Evolutionary conservation across 345 rosid genomes (phyloP), one percentile per base, ranked within the genome.

Genomic region (Populus ilicifolia): DNA sequence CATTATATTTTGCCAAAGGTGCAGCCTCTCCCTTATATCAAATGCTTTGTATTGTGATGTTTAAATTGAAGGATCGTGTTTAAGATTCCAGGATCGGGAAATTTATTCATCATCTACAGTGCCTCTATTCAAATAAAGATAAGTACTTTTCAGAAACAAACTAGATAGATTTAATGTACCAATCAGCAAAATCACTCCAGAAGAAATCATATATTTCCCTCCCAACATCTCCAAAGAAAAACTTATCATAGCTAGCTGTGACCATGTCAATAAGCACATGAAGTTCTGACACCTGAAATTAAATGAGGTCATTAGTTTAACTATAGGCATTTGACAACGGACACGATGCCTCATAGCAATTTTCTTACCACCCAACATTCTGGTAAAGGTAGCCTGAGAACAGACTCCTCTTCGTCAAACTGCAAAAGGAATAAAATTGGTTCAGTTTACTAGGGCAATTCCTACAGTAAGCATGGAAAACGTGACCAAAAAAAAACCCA

Each of bases 151-250:
- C n/a, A 29, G 12, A n/a, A 2, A 30, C 66, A 50, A 69, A 36
- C 52, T 48, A 72, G 38, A 69, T 72, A 43, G 66, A 56, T 82
- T 76, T 21, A 39, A 75, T 79, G 70, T 89, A 95, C 99, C 99
- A 93, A 84, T 95, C 97, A 33, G 99, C 99, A 76, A 90, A 95
- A 81, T 95, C 99, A 41, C 98, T 89, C 99, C 99, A 93, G 81
- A 93, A 92, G 87, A 95, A 95, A 75, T 95, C 97, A 84, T 95
- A 93, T 81, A 78, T 85, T 85, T 95, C 99, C 89, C 99, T 93
- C 71, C 94, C 99, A 69, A 92, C 88, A 56, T 93, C 99, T 74
- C 97, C 98, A 82, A 95, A 93, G 90, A 87, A 93, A 78, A 85
- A 89, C 80, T 89, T 95, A 44, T 95, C 93, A 77, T 93, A 93